Base-by-base conservation (phyloP, 495 filamentous ascomycete genomes). In the Aspergillus cavernicola region DNA sequence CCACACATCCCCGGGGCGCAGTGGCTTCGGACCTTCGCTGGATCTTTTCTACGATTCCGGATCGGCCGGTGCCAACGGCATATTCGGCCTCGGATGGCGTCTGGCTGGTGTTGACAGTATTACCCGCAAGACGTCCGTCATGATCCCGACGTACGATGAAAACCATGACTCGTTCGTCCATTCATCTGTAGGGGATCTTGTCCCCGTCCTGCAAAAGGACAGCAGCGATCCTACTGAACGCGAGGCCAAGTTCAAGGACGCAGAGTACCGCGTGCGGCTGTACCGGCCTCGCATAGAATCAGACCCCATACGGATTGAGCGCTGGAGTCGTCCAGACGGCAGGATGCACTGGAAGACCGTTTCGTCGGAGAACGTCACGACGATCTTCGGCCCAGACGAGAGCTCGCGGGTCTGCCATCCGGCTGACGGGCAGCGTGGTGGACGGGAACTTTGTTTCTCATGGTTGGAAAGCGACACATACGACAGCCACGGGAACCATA, bases 281-380 rank as follows among this genome's bases (percentile, higher is more conserved):
- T 53, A 44, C 18, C 15, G 6, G 29, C 38, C 50, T 7, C 50
- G 50, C 13, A 37, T 53, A 10, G 38, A 53, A 26, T n/a, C 13
- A 23, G 16, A 6, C 1, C 23, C 24, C 8, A 0, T 37, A 7
- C 50, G 50, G 10, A 53, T 53, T 3, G 50, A 53, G 33, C 38
- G 50, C 4, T 53, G 50, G 50, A 44, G 2, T 2, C 38, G 36
- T 13, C 3, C 9, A 8, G 39, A 16, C n/a, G 50, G 31, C 15
- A 12, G 24, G 16, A 26, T 23, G 2, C 39, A 43, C 40, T 53
- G 50, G 50, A 13, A 38, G 4, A 44, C 39, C 3, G 44, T 53
- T 22, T 13, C 11, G 7, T 8, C 38, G 29, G 29, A 33, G 3
- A 44, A 44, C 23, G 28, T 53, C 1, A 43, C 40, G 5, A 15